phyloP scores from a whole-genome alignment of 2,329 filamentous ascomycete genomes.

The Aspergillus costaricaensis region DNA sequence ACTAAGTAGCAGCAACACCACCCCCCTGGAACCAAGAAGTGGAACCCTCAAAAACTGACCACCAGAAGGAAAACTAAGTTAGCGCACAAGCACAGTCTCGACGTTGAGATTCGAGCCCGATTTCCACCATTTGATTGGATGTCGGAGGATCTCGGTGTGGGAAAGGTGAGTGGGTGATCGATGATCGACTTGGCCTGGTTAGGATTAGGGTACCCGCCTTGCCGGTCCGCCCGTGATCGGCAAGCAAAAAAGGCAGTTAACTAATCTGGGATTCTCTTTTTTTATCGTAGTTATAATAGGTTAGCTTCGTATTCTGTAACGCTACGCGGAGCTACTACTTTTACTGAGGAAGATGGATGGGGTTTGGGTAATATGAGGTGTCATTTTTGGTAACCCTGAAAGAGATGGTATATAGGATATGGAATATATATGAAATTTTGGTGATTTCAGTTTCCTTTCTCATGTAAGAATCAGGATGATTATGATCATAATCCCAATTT shows the following conservation, averaged over 20 bases:
- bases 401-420: too few species aligned
- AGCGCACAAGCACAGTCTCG: constrained; percentile 1
- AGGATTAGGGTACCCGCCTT: constrained; percentile 25
- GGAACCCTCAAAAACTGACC: neutral
- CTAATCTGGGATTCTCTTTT: neutral
- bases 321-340: neutral
- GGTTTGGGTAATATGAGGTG: too few species aligned
- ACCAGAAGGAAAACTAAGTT: neutral
- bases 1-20: neutral
- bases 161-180: too few species aligned
- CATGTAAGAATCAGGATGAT: too few species aligned
- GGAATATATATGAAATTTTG: too few species aligned
- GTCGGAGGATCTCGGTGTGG: constrained; percentile 22
- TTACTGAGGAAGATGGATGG: too few species aligned
- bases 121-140: constrained; percentile 13
- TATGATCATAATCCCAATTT: too few species aligned
- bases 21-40: constrained; percentile 6
- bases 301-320: neutral
- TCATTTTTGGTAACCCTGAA: too few species aligned
- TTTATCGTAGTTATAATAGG: neutral
- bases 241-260: constrained; percentile 7
- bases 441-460: too few species aligned
- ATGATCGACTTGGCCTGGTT: constrained; percentile 13
- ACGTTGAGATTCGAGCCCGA: constrained; percentile 19
- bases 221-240: constrained; percentile 25